Conservation (phyloP, 73 alveolate species). For the Paramecium bursaria region DNA sequence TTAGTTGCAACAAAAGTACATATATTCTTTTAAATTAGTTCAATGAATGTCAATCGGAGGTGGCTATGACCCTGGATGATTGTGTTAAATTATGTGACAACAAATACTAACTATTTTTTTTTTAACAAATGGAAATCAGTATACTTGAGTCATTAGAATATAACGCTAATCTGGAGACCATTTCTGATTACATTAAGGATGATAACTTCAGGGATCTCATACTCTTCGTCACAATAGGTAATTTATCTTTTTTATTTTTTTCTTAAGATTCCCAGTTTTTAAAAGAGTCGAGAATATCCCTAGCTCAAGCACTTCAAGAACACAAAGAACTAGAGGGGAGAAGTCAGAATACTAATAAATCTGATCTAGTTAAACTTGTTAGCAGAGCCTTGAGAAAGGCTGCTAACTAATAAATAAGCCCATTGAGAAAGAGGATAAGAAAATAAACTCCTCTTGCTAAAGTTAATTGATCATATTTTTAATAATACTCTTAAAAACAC, state of each 20-base stretch:
- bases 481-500: too few species aligned
- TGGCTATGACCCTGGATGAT: background rate
- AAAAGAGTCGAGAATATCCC: background rate
- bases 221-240: constrained; percentile 40
- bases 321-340: background rate
- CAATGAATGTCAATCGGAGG: constrained; percentile 10
- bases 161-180: constrained; percentile 11
- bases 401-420: background rate
- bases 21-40: background rate
- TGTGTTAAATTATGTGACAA: background rate
- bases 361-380: too few species aligned
- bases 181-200: constrained; percentile 12
- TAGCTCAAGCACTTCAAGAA: background rate
- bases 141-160: background rate
- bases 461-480: too few species aligned
- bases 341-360: background rate
- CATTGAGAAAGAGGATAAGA: too few species aligned
- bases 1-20: background rate
- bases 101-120: background rate
- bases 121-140: constrained; percentile 19
- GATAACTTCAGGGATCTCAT: background rate
- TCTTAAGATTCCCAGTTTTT: background rate
- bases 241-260: constrained; percentile 4
- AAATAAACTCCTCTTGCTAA: too few species aligned
- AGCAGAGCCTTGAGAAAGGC: too few species aligned